Evolutionary conservation across 2,329 filamentous ascomycete genomes (phyloP).

Genomic region (Ophiostoma triangulosporum): DNA sequence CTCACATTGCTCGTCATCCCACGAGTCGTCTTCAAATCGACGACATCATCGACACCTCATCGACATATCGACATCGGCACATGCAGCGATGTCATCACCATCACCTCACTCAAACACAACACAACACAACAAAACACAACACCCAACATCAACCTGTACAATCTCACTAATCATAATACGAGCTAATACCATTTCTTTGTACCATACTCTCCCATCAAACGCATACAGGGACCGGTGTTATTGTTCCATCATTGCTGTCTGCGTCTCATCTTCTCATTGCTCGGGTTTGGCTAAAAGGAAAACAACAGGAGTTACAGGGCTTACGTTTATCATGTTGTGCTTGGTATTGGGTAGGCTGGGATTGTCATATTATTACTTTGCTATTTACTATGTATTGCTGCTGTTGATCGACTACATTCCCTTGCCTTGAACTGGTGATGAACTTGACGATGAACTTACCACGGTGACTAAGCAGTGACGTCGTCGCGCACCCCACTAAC

Average conservation of each 20-base stretch:
- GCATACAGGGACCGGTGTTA: neutral
- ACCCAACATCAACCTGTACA: neutral
- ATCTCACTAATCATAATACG: neutral
- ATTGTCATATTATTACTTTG: neutral
- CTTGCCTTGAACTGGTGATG: neutral
- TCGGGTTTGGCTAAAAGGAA: neutral
- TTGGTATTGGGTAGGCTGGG: neutral
- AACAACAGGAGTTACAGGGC: neutral
- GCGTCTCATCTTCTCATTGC: neutral
- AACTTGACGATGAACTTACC: no score
- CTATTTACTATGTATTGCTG: neutral
- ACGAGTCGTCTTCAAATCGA: no score
- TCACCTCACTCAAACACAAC: no score
- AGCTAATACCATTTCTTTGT: neutral
- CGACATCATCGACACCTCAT: no score
- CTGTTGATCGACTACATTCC: neutral
- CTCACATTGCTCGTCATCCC: neutral
- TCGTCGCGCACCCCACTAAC: neutral
- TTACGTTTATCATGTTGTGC: neutral
- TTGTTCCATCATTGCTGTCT: neutral
- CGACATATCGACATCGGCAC: no score
- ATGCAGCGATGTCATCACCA: no score
- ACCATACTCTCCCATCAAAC: neutral
- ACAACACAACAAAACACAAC: no score
- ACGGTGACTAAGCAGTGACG: neutral